Conservation (phyloP, 495 filamentous ascomycete genomes). For the Haplographium delicatum region DNA sequence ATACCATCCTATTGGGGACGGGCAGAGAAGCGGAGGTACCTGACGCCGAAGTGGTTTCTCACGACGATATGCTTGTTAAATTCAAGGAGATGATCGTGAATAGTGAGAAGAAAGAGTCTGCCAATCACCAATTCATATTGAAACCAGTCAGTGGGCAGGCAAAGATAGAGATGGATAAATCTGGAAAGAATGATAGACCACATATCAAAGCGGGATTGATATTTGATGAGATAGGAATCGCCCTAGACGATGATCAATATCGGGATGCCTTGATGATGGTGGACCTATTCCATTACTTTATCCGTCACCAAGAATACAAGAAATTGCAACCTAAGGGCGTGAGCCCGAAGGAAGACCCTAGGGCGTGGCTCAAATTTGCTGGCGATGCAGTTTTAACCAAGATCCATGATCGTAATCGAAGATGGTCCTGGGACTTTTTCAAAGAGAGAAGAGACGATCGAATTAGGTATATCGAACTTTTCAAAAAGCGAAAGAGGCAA, state of each 20-base stretch:
- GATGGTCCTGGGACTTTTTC: slow-evolving; percentile 94
- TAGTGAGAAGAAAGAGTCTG: slow-evolving; percentile 43
- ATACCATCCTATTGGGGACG: slow-evolving; percentile 72
- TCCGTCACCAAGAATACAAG: slow-evolving; percentile 95
- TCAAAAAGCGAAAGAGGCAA: slow-evolving; percentile 77
- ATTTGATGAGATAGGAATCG: slow-evolving; percentile 93
- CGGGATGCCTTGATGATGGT: slow-evolving; percentile 96
- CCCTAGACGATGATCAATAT: slow-evolving; percentile 94
- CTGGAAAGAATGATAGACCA: slow-evolving; percentile 69
- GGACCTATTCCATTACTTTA: slow-evolving; percentile 96
- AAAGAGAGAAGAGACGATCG: slow-evolving; percentile 87
- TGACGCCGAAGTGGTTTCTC: slow-evolving; percentile 39
- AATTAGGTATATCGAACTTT: slow-evolving; percentile 81
- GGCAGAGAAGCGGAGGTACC: slow-evolving; percentile 65
- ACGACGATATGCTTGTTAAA: slow-evolving; percentile 68
- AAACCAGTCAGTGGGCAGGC: slow-evolving; percentile 91
- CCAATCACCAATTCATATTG: slow-evolving; percentile 84
- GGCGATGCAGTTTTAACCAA: slow-evolving; percentile 82
- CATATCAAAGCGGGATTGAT: slow-evolving; percentile 86
- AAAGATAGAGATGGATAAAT: slow-evolving; percentile 89
- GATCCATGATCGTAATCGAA: slow-evolving; percentile 85
- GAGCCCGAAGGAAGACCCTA: slow-evolving; percentile 81
- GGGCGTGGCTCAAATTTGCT: slow-evolving; percentile 87
- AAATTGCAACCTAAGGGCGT: slow-evolving; percentile 81
- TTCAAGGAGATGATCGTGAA: slow-evolving; percentile 73